A percentile compares a stretch with the other conserved stretches of the same genome.
These are phyloP conservation scores for Nasturtium officinale DNA, from an alignment of 345 rosid genomes.

Conservation along the genomic window DNA sequence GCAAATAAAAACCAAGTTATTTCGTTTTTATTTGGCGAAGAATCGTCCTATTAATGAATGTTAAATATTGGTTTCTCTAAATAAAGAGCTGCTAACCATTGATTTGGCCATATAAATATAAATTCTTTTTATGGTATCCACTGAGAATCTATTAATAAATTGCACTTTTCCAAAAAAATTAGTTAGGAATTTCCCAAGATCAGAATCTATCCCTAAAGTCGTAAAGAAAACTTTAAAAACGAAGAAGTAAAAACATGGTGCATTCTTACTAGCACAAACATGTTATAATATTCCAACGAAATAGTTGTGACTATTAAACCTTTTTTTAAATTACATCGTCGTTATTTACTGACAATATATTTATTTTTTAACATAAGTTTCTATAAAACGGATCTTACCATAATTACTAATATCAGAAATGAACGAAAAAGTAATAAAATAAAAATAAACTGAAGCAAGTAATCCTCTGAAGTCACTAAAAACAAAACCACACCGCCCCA, in stretches of 20 bases:
- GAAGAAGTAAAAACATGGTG: conserved; percentile 6
- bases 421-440: not conserved
- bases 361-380: not conserved
- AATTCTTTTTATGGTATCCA: no score
- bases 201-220: no score
- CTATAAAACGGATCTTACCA: conserved; percentile 21
- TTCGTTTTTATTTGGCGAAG: no score
- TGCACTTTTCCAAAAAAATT: no score
- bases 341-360: conserved; percentile 5
- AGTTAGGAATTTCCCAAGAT: no score
- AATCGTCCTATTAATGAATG: no score
- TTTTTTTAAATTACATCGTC: not conserved
- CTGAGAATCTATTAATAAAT: no score
- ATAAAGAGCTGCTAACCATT: no score
- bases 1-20: no score
- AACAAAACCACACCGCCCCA: conserved; percentile 23
- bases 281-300: conserved; percentile 3
- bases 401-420: not conserved
- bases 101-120: no score
- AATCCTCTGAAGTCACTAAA: not conserved
- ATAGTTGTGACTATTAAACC: not conserved
- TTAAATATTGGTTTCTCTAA: no score
- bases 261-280: not conserved
- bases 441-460: not conserved
- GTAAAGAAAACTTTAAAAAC: not conserved